Base-by-base conservation (phyloP, 2,329 filamentous ascomycete species). In the Calonectria pteridis region DNA sequence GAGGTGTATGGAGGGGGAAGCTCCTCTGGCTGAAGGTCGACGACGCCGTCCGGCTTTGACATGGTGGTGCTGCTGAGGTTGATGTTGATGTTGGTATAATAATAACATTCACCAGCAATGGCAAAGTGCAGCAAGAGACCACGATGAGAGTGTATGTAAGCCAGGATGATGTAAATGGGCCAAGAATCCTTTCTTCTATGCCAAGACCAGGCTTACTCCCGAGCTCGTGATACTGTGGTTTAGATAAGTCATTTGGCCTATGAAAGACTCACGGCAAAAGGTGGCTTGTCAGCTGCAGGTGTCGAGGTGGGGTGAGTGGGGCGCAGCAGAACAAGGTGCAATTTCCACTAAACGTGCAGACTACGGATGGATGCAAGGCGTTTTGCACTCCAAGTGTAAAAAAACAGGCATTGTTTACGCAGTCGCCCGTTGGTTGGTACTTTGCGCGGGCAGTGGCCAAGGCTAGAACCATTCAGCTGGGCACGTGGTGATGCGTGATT, bases 1-100 rank as follows among this genome's bases (percentile, higher is more conserved):
- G 76, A 68, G 33, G 73, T 72, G 43, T 81, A 81, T 10, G 79
- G 79, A 28, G 79, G 79, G 49, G 79, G 79, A n/a, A 77, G 69
- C 11, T 81, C 78, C 43, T 78, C 74, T 28, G 55, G 55, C 14
- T 40, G 55, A 26, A 40, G 2, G 5, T 67, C 66, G n/a, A 64
- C 3, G 29, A 28, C 63, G 31, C 20, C 26, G 33, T 37, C 33
- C 37, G 62, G 67, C n/a, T 71, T 71, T 37, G 69, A 68, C 66
- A 69, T 72, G 28, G n/a, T 66, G 50, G 31, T 35, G 26, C 4
- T 18, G 51, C 18, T 40, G 33, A 62, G 26, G 35, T 62, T 28
- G 33, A 62, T 37, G 35, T 62, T 28, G 55, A 62, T 26, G n/a
- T 28, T 11, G 23, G 43, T 9, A 13, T 46, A 10, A 46, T 46